Conservation (phyloP, 2,329 filamentous ascomycete species). For the Monosporascus sp. region DNA sequence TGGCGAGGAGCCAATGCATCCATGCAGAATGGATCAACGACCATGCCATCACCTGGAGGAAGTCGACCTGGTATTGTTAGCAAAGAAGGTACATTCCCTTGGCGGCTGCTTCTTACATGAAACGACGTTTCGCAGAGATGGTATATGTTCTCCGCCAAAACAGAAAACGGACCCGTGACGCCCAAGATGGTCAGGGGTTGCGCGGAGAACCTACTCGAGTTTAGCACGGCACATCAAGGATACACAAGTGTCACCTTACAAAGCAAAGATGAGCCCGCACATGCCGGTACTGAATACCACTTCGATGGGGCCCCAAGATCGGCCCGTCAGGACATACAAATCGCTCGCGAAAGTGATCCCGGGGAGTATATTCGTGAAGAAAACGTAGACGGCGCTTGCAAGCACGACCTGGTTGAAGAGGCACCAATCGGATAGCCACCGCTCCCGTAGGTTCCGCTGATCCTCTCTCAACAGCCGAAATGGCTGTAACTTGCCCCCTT, state of each 20-base stretch:
- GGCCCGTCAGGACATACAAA: conserved; percentile 55
- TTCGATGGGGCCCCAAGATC: conserved; percentile 62
- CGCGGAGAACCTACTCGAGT: conserved; percentile 40
- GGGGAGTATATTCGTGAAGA: conserved; percentile 62
- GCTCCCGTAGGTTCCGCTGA: conserved; percentile 36
- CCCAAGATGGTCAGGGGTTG: conserved; percentile 62
- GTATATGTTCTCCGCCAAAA: conserved; percentile 62
- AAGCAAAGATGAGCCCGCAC: conserved; percentile 56
- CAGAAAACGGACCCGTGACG: conserved; percentile 63
- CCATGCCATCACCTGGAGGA: conserved; percentile 65
- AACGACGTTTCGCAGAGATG: conserved; percentile 50
- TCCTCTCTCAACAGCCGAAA: conserved; percentile 50
- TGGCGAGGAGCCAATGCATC: conserved; percentile 59
- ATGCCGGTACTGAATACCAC: conserved; percentile 62
- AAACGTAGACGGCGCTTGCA: conserved; percentile 60
- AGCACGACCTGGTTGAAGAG: conserved; percentile 60
- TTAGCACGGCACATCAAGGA: neutral
- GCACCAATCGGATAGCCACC: conserved; percentile 50
- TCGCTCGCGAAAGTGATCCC: conserved; percentile 65
- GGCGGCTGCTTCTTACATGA: conserved; percentile 32
- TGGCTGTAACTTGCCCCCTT: conserved; percentile 41
- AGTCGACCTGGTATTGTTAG: conserved; percentile 40
- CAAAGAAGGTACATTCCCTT: neutral
- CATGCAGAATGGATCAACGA: conserved; percentile 59
- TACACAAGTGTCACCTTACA: conserved; percentile 35